Percentiles rank a stretch among this genome's conserved stretches.
phyloP scores from a whole-genome alignment of 2,329 filamentous ascomycete species.

The Polytolypa hystricis region DNA sequence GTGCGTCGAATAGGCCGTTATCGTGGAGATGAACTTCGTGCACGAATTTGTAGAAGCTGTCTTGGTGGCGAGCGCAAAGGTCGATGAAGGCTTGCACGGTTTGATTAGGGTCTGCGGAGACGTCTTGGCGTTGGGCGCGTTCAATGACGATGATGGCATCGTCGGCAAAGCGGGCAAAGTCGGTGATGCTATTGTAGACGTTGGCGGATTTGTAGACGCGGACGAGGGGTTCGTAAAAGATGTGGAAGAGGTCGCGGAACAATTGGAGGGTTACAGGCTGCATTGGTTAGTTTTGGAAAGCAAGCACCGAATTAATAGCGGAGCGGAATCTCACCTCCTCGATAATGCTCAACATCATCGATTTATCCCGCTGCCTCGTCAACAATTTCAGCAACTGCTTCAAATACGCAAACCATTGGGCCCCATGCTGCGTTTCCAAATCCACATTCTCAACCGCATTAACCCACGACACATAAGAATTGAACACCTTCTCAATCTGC shows the following conservation, averaged over 20 bases:
- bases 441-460: constrained; percentile 86
- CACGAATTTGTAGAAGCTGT: constrained; percentile 98
- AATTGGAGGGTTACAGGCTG: constrained; percentile 85
- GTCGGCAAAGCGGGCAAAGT: constrained; percentile 86
- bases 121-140: constrained; percentile 59
- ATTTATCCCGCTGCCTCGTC: constrained; percentile 84
- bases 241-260: constrained; percentile 91
- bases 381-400: constrained; percentile 92
- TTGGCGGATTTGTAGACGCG: constrained; percentile 98
- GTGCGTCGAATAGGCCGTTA: constrained; percentile 86
- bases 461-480: constrained; percentile 93
- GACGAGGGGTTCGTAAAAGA: constrained; percentile 96
- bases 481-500: constrained; percentile 78
- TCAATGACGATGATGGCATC: constrained; percentile 78
- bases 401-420: constrained; percentile 83
- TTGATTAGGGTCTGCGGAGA: constrained; percentile 91
- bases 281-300: constrained; percentile 6
- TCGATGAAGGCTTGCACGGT: constrained; percentile 98
- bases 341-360: constrained; percentile 91
- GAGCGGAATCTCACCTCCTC: constrained; percentile 51
- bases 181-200: constrained; percentile 92
- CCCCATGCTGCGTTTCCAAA: constrained; percentile 76
- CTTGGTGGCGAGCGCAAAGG: constrained; percentile 83
- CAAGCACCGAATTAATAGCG: not conserved
- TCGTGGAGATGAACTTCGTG: constrained; percentile 97